Evolutionary conservation across 2,329 filamentous ascomycete genomes (phyloP).

Genomic region (Fusarium gaditjirri): DNA sequence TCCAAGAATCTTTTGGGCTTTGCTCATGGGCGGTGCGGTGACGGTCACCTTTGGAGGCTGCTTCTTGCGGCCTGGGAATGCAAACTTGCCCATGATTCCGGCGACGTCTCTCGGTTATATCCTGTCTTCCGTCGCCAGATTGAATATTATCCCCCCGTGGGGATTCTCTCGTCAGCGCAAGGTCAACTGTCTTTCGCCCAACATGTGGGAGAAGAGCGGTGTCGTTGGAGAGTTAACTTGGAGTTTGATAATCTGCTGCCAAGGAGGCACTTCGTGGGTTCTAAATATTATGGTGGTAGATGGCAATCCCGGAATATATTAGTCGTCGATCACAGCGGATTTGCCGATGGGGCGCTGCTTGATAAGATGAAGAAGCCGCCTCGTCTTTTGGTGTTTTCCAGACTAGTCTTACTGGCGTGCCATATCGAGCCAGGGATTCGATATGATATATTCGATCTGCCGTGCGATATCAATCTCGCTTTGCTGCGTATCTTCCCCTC

Average conservation of each 20-base stretch:
- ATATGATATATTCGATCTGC: neutral
- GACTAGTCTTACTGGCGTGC: constrained; percentile 13
- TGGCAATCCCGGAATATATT: neutral
- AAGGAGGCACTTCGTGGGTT: neutral
- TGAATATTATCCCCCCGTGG: constrained; percentile 28
- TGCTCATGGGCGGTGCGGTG: constrained; percentile 42
- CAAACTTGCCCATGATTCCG: constrained; percentile 44
- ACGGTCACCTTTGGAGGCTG: constrained; percentile 43
- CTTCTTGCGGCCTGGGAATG: constrained; percentile 45
- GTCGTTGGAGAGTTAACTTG: constrained; percentile 3
- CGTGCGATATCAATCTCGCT: neutral
- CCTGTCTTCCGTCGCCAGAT: constrained; percentile 23
- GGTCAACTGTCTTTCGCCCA: constrained; percentile 28
- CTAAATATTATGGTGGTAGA: neutral
- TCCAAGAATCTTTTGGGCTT: constrained; percentile 45
- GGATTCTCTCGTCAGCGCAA: constrained; percentile 37
- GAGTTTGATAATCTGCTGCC: neutral
- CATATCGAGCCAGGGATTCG: constrained; percentile 14
- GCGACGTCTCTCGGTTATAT: constrained; percentile 4
- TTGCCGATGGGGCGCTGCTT: constrained; percentile 2
- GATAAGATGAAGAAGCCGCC: constrained; percentile 9
- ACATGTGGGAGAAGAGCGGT: constrained; percentile 38
- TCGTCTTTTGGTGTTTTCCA: constrained; percentile 14
- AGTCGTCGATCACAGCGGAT: constrained; percentile 3
- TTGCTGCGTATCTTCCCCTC: constrained; percentile 11